A percentile compares a stretch with the other conserved stretches of the same genome.
Conservation (phyloP, 805 yeast species). For the Dipodascus geniculatus region DNA sequence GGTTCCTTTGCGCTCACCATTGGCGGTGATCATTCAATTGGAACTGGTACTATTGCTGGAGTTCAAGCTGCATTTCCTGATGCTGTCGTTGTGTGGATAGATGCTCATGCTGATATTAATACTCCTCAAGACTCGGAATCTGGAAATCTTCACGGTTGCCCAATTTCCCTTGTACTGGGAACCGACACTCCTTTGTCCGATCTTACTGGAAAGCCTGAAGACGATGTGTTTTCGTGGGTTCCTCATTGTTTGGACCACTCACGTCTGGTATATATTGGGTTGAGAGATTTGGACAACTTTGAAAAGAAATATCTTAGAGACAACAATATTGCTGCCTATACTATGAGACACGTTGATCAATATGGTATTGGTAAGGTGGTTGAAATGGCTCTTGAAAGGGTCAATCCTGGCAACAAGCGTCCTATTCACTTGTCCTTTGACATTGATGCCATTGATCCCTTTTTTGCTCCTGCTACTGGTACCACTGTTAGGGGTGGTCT, state of each 20-base stretch:
- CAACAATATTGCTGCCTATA: conserved; percentile 65
- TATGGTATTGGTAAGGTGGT: conserved; percentile 86
- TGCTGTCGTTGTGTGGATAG: conserved; percentile 89
- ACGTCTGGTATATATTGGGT: conserved; percentile 83
- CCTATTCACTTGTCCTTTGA: conserved; percentile 91
- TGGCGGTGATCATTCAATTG: conserved; percentile 97
- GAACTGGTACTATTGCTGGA: conserved; percentile 85
- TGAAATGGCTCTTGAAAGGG: conserved; percentile 73
- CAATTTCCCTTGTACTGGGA: conserved; percentile 84
- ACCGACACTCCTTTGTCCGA: conserved; percentile 25
- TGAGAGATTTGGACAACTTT: conserved; percentile 83
- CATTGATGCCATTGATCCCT: conserved; percentile 94
- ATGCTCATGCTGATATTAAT: conserved; percentile 96
- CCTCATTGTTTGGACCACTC: conserved; percentile 51
- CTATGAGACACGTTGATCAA: conserved; percentile 94
- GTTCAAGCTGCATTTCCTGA: conserved; percentile 70
- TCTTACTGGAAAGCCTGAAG: conserved; percentile 37
- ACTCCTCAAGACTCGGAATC: conserved; percentile 72
- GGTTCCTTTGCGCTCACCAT: conserved; percentile 62
- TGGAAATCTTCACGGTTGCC: conserved; percentile 95
- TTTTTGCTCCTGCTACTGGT: conserved; percentile 92
- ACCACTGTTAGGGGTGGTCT: conserved; percentile 96
- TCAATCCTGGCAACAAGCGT: conserved; percentile 57
- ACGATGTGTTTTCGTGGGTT: conserved; percentile 68
- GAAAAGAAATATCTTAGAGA: conserved; percentile 69